phyloP scores from a whole-genome alignment of 2,329 filamentous ascomycete genomes.

The Paradendryphiella salina region DNA sequence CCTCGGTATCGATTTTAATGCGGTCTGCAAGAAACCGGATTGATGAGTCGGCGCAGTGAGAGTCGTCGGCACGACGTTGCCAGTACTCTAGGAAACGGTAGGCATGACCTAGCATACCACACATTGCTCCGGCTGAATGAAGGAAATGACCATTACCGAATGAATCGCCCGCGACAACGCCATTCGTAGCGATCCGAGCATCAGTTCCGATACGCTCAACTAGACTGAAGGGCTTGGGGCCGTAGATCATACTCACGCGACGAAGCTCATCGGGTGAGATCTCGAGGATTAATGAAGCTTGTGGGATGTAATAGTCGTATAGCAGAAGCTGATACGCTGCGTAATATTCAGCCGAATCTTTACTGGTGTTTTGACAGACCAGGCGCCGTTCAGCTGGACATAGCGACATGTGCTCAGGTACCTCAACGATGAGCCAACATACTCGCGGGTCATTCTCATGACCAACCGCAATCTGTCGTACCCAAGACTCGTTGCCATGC shows the following conservation, averaged over 20 bases:
- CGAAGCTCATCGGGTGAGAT: constrained; percentile 19
- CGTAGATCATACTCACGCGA: constrained; percentile 19
- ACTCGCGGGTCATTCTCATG: constrained; percentile 10
- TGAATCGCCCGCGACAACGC: constrained; percentile 20
- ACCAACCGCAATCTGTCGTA: constrained; percentile 9
- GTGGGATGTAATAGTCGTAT: constrained; percentile 23
- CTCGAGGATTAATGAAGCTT: constrained; percentile 21
- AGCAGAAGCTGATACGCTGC: constrained; percentile 22
- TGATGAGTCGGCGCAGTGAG: constrained; percentile 15
- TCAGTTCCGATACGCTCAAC: constrained; percentile 19
- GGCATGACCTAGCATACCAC: constrained; percentile 22
- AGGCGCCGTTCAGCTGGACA: constrained; percentile 4
- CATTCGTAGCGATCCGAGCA: constrained; percentile 20
- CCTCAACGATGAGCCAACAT: constrained; percentile 9
- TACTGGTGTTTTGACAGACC: constrained; percentile 7
- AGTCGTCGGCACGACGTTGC: constrained; percentile 13
- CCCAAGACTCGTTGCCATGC: constrained; percentile 9
- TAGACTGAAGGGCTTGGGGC: constrained; percentile 23
- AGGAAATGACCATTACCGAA: constrained; percentile 25
- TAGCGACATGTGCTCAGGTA: constrained; percentile 5
- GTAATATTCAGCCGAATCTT: constrained; percentile 20
- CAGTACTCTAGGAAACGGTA: constrained; percentile 23
- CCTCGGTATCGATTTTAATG: constrained; percentile 20
- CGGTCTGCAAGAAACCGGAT: constrained; percentile 19
- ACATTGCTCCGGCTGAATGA: constrained; percentile 22